Base-by-base conservation (phyloP, 306 rosid species). In the Ziziphus jujuba region DNA sequence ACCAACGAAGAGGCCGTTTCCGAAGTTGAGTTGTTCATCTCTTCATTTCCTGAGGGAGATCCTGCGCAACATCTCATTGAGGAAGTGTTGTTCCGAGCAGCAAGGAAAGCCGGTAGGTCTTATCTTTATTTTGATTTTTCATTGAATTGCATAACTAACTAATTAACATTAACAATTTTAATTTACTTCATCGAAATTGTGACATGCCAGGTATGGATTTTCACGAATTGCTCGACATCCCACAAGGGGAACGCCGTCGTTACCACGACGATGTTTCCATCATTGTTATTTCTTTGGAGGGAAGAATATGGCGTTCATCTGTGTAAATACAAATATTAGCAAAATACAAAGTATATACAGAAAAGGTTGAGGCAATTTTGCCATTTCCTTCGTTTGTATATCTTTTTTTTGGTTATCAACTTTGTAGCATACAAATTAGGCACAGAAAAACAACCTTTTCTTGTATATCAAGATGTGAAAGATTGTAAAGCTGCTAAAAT, bases 211-310 rank as follows among this genome's bases (percentile, higher is more conserved):
- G 95, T 15, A 52, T 89, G 63, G 85, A 85, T 38, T 78, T 92
- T 34, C 80, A 84, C 78, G 92, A 92, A 72, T 73, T 92, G 78
- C 91, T 92, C 9, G 91, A 84, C 47, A 92, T 92, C 59, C 89
- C 89, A 23, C 87, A 89, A 68, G 98, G 98, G 61, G 95, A 87
- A 51, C 78, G 95, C 16, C 90, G 96, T 6, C 71, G 80, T 23
- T 92, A 87, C 76, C 98, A 92, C 35, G 98, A 92, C 51, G 98
- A 92, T 62, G 76, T 89, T 56, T 82, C 96, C 34, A 56, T 89
- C 49, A 79, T 89, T 66, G 65, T 92, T 36, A 79, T 92, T 63
- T 87, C 87, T 3, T 72, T 92, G 38, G 92, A 92, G 71, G 92
- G 98, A 45, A 81, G 84, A 70, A 77, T 82, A 69, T 89, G 96